Evolutionary conservation across 2,329 filamentous ascomycete genomes (phyloP), one percentile per base, ranked within the genome.

Genomic region (Tolypocladium tundrense): DNA sequence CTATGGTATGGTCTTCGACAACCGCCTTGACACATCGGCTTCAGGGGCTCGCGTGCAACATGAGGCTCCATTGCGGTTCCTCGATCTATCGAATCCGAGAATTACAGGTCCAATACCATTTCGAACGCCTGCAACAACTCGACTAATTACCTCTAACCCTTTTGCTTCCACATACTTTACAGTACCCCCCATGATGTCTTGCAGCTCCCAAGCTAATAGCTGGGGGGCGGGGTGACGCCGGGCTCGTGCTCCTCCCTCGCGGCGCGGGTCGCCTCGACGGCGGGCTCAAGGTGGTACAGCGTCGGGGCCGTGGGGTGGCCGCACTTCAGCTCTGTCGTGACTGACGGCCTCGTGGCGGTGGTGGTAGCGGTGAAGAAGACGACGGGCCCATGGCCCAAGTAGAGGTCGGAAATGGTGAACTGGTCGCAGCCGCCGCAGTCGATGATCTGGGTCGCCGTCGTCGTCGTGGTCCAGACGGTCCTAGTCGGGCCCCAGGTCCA

Each of bases 381-480:
- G 31, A 64, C 65, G 24, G 67, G 67, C 0, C 56, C 58, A 2
- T 59, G 51, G 7, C 66, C 67, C 1, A 64, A 4, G 11, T 42
- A 31, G 14, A 65, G 8, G 19, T 55, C 37, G 4, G 40, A 24
- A 1, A 33, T 37, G 21, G 53, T 42, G 33, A 66, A 43, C 19
- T 58, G 45, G 11, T 52, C 57, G 62, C 70, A 72, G 24, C 40
- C 54, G 19, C 60, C 59, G 62, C 70, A 72, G 60, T 68, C 62
- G 33, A 70, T 39, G 31, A 31, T 37, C 2, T 33, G 24, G 3
- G 65, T 67, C 14, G 24, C 9, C 0, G 70, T 70, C 0, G 55
- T 45, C 0, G 70, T 72, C 1, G 56, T 51, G 1, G 67, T 65
- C 59, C 59, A 71, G n/a, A 66, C 24, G 1, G 69, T 71, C 3